Evolutionary conservation across 2,329 filamentous ascomycete genomes (phyloP).

Genomic region (Alternaria brassicicola): DNA sequence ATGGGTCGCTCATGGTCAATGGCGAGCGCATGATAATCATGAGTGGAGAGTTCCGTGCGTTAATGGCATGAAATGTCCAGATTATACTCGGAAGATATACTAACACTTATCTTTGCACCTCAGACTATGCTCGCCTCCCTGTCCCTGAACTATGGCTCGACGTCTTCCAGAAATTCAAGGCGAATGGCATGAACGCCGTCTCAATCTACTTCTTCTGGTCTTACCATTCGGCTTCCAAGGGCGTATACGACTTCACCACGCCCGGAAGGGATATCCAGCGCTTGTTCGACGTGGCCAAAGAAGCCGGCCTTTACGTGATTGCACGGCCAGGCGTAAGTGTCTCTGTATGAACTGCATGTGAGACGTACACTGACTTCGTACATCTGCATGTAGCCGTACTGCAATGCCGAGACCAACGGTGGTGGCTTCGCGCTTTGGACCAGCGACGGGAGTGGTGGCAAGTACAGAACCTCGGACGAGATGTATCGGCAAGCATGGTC

Average conservation of each 20-base stretch:
- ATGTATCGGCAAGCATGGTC: constrained; percentile 56
- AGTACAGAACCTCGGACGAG: constrained; percentile 52
- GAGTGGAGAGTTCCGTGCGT: constrained; percentile 55
- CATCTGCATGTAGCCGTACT: constrained; percentile 48
- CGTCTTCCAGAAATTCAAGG: constrained; percentile 61
- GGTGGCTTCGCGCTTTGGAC: constrained; percentile 57
- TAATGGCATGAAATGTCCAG: background rate
- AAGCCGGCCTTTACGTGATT: constrained; percentile 60
- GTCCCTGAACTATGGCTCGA: constrained; percentile 62
- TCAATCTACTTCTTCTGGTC: constrained; percentile 60
- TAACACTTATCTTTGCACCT: background rate
- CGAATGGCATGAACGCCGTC: constrained; percentile 61
- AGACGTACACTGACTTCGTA: too few relatives aligned
- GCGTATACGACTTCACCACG: constrained; percentile 58
- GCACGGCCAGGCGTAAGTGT: constrained; percentile 51
- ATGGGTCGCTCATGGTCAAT: constrained; percentile 58
- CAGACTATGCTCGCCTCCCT: constrained; percentile 58
- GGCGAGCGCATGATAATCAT: constrained; percentile 57
- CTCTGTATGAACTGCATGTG: too few relatives aligned
- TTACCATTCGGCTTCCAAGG: constrained; percentile 55
- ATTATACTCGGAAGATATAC: background rate
- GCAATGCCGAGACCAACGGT: constrained; percentile 59
- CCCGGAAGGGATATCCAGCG: constrained; percentile 59
- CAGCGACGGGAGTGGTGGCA: constrained; percentile 55
- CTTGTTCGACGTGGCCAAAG: constrained; percentile 59